Base-by-base conservation (phyloP, 208 protist genomes). In the Vickermania spadyakhi region DNA sequence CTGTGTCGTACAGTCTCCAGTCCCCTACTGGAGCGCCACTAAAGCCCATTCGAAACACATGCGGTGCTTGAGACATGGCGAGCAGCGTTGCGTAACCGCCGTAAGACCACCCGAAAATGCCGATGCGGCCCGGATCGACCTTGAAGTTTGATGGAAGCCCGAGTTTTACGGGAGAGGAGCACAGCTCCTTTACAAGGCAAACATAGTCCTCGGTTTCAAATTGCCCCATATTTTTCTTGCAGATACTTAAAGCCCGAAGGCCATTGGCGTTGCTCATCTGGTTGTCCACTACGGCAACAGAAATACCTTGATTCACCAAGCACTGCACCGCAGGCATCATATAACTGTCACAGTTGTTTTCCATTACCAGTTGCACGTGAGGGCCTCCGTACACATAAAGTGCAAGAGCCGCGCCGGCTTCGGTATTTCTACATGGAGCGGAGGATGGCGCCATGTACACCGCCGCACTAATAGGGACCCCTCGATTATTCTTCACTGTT, bases 1-100 rank as follows among this genome's bases (percentile, higher is more conserved):
- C 84, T 0, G 82, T 93, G 70, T 96, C 86, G 68, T 96, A 96
- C n/a, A 93, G 71, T 45, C 64, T 73, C 84, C 86, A 96, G 66
- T 94, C 85, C 0, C 77, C 75, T 0, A 96, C 86, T 1, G 89
- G 89, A 1, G 89, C 89, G 3, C 89, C 89, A 0, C 86, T 70
- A 56, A 89, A 85, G 42, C 85, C 89, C 0, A 93, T 78, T 49
- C 81, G 71, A 54, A 96, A 96, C 5, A 87, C 69, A 55, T 90
- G 66, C 11, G 86, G 50, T 1, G 84, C 81, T 63, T 90, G 84
- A 23, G 69, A 81, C 86, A 96, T 89, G 14, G 84, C 84, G 28
- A 94, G 72, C 57, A 94, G 70, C 52, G 89, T 84, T 26, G 85
- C 77, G 62, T 96, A 96, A 36, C 89, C 89, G 28, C 89, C 89